phyloP scores from a whole-genome alignment of 345 rosid species.

The Geranium brycei region DNA sequence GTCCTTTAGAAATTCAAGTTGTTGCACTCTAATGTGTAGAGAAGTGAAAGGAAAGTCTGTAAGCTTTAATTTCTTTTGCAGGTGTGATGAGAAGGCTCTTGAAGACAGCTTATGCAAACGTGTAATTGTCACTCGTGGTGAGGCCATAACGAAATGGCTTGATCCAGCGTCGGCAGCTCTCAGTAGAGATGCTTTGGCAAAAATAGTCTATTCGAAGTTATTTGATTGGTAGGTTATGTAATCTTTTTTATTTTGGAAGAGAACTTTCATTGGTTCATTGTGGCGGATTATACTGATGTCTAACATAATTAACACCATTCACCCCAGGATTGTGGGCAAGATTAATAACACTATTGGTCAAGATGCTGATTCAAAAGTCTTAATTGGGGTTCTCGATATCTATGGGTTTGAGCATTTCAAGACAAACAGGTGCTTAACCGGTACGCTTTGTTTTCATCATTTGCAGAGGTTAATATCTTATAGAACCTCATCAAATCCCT shows the following conservation, averaged over 20 bases:
- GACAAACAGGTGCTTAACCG: slow-evolving; percentile 99
- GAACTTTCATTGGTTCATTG: neutral
- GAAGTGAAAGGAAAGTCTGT: slow-evolving; percentile 7
- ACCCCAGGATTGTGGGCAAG: slow-evolving; percentile 77
- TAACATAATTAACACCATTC: slow-evolving; percentile 9
- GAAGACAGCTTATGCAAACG: slow-evolving; percentile 96
- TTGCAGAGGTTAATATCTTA: slow-evolving; percentile 16
- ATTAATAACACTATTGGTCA: slow-evolving; percentile 85
- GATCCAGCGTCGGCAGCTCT: slow-evolving; percentile 77
- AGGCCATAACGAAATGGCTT: slow-evolving; percentile 81
- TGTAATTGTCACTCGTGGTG: slow-evolving; percentile 91
- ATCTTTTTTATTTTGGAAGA: too few species aligned
- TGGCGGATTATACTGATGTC: slow-evolving; percentile 5
- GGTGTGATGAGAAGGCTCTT: slow-evolving; percentile 79
- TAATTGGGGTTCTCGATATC: slow-evolving; percentile 93
- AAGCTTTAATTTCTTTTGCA: slow-evolving; percentile 20
- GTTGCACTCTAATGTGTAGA: slow-evolving; percentile 1
- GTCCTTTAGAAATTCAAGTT: slow-evolving; percentile 2
- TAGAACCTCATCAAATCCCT: slow-evolving; percentile 16
- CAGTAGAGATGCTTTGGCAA: slow-evolving; percentile 93
- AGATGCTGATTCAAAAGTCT: slow-evolving; percentile 64
- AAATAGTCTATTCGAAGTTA: slow-evolving; percentile 74
- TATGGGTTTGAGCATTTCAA: slow-evolving; percentile 99
- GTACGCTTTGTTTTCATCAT: slow-evolving; percentile 68
- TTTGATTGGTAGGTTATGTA: slow-evolving; percentile 68